These are phyloP conservation scores for Penicillium arizonense DNA, from an alignment of 495 filamentous ascomycete species.

Conservation along the genomic window DNA sequence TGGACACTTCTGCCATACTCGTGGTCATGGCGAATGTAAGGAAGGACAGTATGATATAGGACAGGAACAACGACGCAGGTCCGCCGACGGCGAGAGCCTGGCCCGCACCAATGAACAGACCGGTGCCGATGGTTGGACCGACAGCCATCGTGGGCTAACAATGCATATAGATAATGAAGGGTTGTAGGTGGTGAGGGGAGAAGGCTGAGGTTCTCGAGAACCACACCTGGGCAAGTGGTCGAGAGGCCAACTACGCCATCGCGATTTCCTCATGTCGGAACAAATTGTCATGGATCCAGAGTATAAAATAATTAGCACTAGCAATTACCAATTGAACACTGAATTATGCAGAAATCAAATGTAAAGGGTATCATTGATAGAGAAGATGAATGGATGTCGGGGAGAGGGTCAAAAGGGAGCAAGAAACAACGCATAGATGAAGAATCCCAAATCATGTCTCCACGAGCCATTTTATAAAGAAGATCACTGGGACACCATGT, in stretches of 20 bases:
- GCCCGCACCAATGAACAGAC: slow-evolving; percentile 39
- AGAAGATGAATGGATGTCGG: neutral
- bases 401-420: neutral
- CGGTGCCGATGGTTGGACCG: slow-evolving; percentile 39
- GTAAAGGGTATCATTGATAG: slow-evolving; percentile 25
- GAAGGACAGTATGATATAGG: slow-evolving; percentile 47
- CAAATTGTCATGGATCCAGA: neutral
- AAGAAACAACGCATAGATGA: neutral
- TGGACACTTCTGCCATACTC: slow-evolving; percentile 61
- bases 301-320: too few relatives aligned
- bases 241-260: slow-evolving; percentile 1
- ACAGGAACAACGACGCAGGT: slow-evolving; percentile 37
- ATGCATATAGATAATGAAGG: slow-evolving; percentile 12
- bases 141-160: slow-evolving; percentile 28
- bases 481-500: slow-evolving; percentile 36
- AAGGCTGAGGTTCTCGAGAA: slow-evolving; percentile 2
- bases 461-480: neutral
- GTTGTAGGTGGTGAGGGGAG: neutral
- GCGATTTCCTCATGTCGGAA: neutral
- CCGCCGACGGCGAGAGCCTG: slow-evolving; percentile 41
- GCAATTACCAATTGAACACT: neutral
- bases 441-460: neutral
- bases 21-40: slow-evolving; percentile 61
- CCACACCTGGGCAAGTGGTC: neutral
- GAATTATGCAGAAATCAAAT: neutral